Conservation (phyloP, 1,284 basidiomycete species). For the Cutaneotrichosporon dermatis region DNA sequence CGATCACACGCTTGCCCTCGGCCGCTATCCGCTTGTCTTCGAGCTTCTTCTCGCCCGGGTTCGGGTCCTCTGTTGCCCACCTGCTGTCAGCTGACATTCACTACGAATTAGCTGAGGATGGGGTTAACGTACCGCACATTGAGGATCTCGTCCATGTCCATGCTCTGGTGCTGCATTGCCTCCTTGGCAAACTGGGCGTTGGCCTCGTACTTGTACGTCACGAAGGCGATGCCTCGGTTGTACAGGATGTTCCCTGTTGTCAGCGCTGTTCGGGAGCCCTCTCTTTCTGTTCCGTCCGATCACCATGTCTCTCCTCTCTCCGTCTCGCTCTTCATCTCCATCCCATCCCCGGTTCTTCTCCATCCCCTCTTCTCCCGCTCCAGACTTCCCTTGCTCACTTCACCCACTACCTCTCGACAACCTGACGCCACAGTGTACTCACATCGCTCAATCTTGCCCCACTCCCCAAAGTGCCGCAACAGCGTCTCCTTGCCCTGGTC, state of each 20-base stretch:
- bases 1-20: conserved; percentile 75
- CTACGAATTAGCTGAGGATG: background rate
- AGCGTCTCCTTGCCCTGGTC: conserved; percentile 86
- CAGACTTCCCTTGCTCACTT: no score
- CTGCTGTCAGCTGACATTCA: conserved; percentile 19
- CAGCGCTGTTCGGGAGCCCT: no score
- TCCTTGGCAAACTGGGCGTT: conserved; percentile 96
- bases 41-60: conserved; percentile 76
- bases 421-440: no score
- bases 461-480: conserved; percentile 88
- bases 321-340: background rate
- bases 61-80: conserved; percentile 96
- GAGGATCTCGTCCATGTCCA: conserved; percentile 95
- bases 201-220: conserved; percentile 83
- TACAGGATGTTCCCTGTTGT: conserved; percentile 77
- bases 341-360: no score
- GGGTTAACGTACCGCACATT: conserved; percentile 79
- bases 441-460: conserved; percentile 93
- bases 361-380: no score
- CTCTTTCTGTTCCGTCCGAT: no score
- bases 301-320: no score
- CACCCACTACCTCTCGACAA: no score
- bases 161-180: conserved; percentile 95
- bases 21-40: conserved; percentile 78
- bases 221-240: conserved; percentile 93